Evolutionary conservation across 139 green algal genomes (phyloP), one percentile per base, ranked within the genome.

Genomic region (Pedinophyceae sp.): DNA sequence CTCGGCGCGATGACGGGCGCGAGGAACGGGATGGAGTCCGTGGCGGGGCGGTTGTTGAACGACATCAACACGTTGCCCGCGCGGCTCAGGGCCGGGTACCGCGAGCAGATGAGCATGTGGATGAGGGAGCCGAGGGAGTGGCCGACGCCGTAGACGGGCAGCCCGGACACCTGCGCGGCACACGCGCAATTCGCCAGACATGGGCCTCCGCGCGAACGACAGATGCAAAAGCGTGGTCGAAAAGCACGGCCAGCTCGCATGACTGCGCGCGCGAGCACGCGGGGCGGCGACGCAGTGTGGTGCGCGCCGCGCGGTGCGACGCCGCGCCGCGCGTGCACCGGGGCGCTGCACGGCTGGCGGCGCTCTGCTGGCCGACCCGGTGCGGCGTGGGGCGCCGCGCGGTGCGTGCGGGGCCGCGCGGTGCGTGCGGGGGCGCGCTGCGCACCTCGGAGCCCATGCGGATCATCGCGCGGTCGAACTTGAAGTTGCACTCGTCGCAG

Each of bases 1-100:
- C 71, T 71, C 24, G 87, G 84, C 10, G 74, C 81, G 29, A 95
- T 71, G 54, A 89, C 60, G 2, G 80, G 79, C 0, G 78, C 78
- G 38, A 93, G 68, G 46, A 92, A 69, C 4, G 87, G 87, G 24
- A 94, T 83, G 26, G 71, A 50, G 57, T 76, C 69, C 16, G 61
- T 71, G 13, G 77, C 80, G 15, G 73, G 75, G 7, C 68, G 70
- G 76, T 93, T 92, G 70, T 97, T 97, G 80, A 82, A 97, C 4
- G 69, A 81, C 63, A 96, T 75, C 18, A 95, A 64, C 17, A 86
- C 69, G 61, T 93, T 94, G 57, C 83, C 85, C 2, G 67, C 61
- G 24, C 79, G 69, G 62, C 77, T 55, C 40, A 56, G 2, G 24
- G 34, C 51, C 48, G 73, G 54, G 60, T 93, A 95, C 47, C 82